Base-by-base conservation (phyloP, 768 basidiomycete genomes). In the Collybia mongolica region DNA sequence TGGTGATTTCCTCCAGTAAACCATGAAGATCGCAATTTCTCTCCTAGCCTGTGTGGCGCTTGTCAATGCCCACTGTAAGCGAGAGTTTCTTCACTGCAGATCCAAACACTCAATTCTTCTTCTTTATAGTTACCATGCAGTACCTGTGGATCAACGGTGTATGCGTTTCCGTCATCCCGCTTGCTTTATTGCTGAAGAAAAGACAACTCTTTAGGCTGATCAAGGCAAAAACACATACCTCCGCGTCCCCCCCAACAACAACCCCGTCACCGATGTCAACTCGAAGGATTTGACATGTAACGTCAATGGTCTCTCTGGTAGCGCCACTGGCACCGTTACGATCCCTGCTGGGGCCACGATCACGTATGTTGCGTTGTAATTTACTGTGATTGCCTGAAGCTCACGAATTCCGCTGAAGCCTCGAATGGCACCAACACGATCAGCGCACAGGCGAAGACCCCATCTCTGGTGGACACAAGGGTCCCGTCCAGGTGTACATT, bases 401-500 rank as follows among this genome's bases (percentile, higher is more conserved):
- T 20, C 6, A 22, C 32, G 12, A 43, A n/a, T 8, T 54, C 41
- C 48, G 12, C 6, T 32, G 43, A 72, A 26, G 69, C n/a, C 71
- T 79, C 42, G 77, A 79, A 57, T 79, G 77, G 78, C 78, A 80
- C 59, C 77, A 79, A 53, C 77, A 78, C 52, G 76, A 62, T 6
- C 73, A 76, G 52, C 72, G 78, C 19, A 77, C 76, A 2, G 76
- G 77, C 40, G 77, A 80, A 56, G 76, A 77, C 55, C 65, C 76
- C 15, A 76, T 77, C 55, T 73, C 75, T 40, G 67, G 65, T 24
- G 77, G 77, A 2, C 77, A 79, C 68, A 77, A 75, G 54, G 77
- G 77, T 6, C 68, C 75, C 17, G 75, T 76, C 15, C 71, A 74
- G 46, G 75, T 79, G 24, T 79, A 76, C 59, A 65, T 78, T 51